Evolutionary conservation across 2,329 filamentous ascomycete species (phyloP).

Genomic region (Davidsoniella virescens): DNA sequence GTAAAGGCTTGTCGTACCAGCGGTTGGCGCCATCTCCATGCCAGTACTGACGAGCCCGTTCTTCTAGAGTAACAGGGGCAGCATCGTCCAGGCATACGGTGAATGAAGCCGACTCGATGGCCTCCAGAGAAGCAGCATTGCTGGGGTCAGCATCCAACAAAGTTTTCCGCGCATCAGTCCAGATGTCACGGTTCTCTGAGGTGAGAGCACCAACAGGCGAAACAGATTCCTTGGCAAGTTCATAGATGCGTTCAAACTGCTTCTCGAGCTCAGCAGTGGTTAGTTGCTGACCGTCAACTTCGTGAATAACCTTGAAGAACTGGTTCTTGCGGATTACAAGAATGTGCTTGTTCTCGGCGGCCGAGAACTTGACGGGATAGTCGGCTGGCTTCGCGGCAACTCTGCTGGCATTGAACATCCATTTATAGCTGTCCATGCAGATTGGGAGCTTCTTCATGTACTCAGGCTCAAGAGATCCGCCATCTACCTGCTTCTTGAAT

Average conservation of each 20-base stretch:
- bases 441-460: slow-evolving; percentile 98
- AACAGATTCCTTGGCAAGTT: slow-evolving; percentile 47
- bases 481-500: slow-evolving; percentile 87
- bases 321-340: slow-evolving; percentile 88
- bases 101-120: slow-evolving; percentile 80
- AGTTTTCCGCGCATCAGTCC: slow-evolving; percentile 66
- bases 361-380: slow-evolving; percentile 64
- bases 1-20: slow-evolving; percentile 95
- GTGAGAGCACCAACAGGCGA: slow-evolving; percentile 73
- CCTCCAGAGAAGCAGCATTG: slow-evolving; percentile 63
- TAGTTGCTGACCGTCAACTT: slow-evolving; percentile 68
- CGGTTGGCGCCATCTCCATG: slow-evolving; percentile 91
- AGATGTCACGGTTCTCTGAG: slow-evolving; percentile 82
- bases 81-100: slow-evolving; percentile 88
- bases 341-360: slow-evolving; percentile 68
- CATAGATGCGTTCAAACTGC: slow-evolving; percentile 74
- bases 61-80: slow-evolving; percentile 78
- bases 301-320: slow-evolving; percentile 82
- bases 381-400: slow-evolving; percentile 72
- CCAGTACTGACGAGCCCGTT: slow-evolving; percentile 94
- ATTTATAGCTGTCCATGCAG: slow-evolving; percentile 96
- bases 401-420: slow-evolving; percentile 94
- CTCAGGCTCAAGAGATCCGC: slow-evolving; percentile 73
- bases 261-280: slow-evolving; percentile 79
- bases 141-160: slow-evolving; percentile 60